Evolutionary conservation across 305 asterid genomes (phyloP).

Genomic region (Solanum hybrid): DNA sequence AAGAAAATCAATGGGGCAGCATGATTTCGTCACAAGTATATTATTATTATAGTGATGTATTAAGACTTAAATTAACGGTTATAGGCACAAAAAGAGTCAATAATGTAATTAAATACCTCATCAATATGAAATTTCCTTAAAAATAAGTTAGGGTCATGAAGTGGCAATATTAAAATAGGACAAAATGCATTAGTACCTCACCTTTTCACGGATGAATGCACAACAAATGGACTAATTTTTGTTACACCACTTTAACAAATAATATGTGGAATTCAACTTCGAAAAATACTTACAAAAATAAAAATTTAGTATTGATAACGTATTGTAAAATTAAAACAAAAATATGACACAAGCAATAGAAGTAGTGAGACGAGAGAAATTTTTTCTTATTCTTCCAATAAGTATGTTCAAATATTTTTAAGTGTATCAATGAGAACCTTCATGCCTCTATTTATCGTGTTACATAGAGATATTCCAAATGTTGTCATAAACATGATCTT

Average conservation of each 20-base stretch:
- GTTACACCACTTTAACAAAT: neutral
- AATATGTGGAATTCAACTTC: neutral
- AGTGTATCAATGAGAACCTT: too few relatives aligned
- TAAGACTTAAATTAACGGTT: neutral
- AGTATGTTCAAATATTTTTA: neutral
- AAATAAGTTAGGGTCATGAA: neutral
- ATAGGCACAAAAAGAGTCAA: neutral
- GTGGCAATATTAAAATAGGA: neutral
- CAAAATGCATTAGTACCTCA: neutral
- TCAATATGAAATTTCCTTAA: neutral
- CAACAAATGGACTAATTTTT: neutral
- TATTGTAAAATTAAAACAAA: too few relatives aligned
- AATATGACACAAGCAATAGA: neutral
- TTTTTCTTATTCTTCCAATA: neutral
- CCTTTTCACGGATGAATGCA: neutral
- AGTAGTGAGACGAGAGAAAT: neutral
- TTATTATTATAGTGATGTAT: neutral
- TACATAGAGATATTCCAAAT: rapidly evolving
- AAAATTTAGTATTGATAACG: neutral
- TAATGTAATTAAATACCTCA: neutral
- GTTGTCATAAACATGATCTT: neutral
- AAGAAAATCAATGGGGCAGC: too few relatives aligned
- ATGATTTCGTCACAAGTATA: neutral
- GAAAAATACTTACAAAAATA: neutral
- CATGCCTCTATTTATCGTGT: neutral